These are phyloP conservation scores for Eucalyptus cloeziana DNA, from an alignment of 345 rosid genomes.

Conservation along the genomic window DNA sequence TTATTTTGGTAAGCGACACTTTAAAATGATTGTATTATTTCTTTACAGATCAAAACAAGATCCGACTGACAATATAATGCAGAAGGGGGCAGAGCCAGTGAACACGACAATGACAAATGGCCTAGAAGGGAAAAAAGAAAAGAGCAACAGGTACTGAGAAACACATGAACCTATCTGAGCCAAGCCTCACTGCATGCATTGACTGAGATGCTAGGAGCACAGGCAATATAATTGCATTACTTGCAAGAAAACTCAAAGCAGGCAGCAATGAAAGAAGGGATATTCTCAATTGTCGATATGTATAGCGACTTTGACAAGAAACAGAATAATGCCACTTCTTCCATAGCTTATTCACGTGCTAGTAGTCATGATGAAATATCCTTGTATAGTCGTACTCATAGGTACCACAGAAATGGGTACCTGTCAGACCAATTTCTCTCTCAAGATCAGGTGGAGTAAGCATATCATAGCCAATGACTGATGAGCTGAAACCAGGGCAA, in stretches of 20 bases:
- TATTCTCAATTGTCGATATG: not conserved
- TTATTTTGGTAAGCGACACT: not conserved
- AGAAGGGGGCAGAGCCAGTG: not conserved
- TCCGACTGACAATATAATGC: not conserved
- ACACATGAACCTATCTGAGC: not conserved
- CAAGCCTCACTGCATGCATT: not conserved
- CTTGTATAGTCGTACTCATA: not conserved
- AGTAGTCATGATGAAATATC: not conserved
- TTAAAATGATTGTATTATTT: not conserved
- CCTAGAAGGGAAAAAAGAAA: not conserved
- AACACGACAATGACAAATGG: not conserved
- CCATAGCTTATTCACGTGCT: not conserved
- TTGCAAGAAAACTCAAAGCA: not conserved
- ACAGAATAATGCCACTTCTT: not conserved
- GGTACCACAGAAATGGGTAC: constrained; percentile 6
- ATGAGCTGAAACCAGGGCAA: constrained; percentile 65
- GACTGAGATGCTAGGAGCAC: not conserved
- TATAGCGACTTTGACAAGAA: not conserved
- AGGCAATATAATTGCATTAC: not conserved
- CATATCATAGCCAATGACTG: constrained; percentile 68
- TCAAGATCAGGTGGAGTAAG: constrained; percentile 85
- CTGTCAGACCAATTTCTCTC: constrained; percentile 75
- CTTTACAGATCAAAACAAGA: not conserved
- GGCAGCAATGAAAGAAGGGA: not conserved
- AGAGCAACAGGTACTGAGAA: not conserved